Conservation (phyloP, 805 yeast species). For the Ogataea corticis region DNA sequence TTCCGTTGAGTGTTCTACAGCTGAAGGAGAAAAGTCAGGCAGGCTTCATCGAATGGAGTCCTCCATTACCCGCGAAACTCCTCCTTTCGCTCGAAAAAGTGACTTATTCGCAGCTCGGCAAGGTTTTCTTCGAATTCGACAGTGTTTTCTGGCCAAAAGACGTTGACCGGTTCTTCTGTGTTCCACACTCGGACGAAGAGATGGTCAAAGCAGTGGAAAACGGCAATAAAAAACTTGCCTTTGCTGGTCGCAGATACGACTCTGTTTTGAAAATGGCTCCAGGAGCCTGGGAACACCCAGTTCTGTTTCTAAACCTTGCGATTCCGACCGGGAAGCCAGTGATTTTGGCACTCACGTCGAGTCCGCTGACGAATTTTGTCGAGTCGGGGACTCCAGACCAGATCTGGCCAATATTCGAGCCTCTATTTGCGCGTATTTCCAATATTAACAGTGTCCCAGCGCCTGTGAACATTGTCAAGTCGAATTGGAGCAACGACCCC, state of each 20-base stretch:
- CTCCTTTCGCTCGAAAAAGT: conserved; percentile 30
- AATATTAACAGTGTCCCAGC: conserved; percentile 20
- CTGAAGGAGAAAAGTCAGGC: conserved; percentile 28
- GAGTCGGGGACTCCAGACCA: conserved; percentile 40
- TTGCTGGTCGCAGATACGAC: conserved; percentile 11
- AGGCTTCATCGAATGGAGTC: conserved; percentile 35
- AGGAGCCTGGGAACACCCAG: conserved; percentile 28
- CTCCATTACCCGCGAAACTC: conserved; percentile 37
- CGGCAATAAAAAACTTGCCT: conserved; percentile 2
- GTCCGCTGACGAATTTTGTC: conserved; percentile 50
- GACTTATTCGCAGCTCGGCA: conserved; percentile 46
- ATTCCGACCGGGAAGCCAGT: conserved; percentile 36
- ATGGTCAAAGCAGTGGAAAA: conserved; percentile 18
- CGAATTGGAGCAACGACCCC: conserved; percentile 55
- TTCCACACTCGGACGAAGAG: conserved; percentile 32
- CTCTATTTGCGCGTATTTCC: conserved; percentile 38
- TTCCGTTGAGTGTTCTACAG: conserved; percentile 50
- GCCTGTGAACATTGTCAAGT: conserved; percentile 29
- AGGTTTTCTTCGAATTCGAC: conserved; percentile 48
- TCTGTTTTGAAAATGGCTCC: conserved; percentile 16
- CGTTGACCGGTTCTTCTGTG: conserved; percentile 34
- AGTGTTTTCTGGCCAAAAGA: conserved; percentile 45
- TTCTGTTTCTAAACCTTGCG: conserved; percentile 33
- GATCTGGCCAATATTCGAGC: conserved; percentile 49
- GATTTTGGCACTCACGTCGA: conserved; percentile 46